Base-by-base conservation (phyloP, 306 rosid genomes). In the Citrullus mucosospermus region DNA sequence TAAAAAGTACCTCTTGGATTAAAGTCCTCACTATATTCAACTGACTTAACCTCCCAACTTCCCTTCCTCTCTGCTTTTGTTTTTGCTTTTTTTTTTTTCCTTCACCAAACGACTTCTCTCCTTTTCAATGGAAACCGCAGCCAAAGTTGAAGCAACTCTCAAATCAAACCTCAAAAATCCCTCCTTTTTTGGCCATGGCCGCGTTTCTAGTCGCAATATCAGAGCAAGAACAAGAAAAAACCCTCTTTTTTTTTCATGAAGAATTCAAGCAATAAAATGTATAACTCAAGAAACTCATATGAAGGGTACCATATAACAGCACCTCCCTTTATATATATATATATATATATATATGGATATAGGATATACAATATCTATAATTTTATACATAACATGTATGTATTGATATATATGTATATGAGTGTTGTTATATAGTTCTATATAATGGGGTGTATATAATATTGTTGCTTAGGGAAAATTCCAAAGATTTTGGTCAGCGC, bases 401-500 rank as follows among this genome's bases (percentile, higher is more conserved):
- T 34, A 38, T 75, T 4, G 9, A 75, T 34, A 75, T 38, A 1
- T 38, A 55, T 55, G 18, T 48, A 74, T 18, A 32, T 65, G 55
- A 17, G n/a, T 38, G 25, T 10, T 76, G 18, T 54, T 53, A 9
- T 54, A 16, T 54, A 9, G 22, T 12, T 75, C 8, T 5, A 53
- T 48, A 48, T 48, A 13, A 14, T 48, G 15, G 15, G 2, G 14
- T 69, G 2, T n/a, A 13, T 44, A 38, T 75, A 16, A 16, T 53
- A 41, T 55, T 36, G 25, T 36, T 55, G 3, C 39, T 60, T 76
- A 83, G 50, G 85, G 84, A 74, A 75, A 88, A 69, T 77, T 86
- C 95, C 95, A 90, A 12, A 90, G 91, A 57, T 58, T 72, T 53
- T 20, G 54, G 5, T 68, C 80, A 5, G 83, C 85, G 55, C 73